phyloP scores from a whole-genome alignment of 192 early-diverging fungal genomes.

The Linnemannia hyalina region DNA sequence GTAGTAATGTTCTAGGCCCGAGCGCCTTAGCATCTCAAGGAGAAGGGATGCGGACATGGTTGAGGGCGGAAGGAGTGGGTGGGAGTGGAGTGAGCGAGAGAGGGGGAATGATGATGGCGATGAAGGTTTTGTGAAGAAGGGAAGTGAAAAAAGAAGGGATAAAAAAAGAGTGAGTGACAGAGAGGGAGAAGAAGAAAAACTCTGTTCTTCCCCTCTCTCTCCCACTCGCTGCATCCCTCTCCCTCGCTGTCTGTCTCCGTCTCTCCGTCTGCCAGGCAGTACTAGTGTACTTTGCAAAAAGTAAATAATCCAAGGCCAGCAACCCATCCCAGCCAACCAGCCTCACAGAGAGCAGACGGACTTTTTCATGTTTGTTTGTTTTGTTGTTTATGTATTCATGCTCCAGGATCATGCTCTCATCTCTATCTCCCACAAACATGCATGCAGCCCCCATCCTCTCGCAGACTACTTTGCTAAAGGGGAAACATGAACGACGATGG shows the following conservation, averaged over 20 bases:
- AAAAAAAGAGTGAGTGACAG: background rate
- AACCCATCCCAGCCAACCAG: background rate
- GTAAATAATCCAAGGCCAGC: background rate
- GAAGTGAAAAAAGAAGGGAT: background rate
- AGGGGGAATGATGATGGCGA: constrained; percentile 2
- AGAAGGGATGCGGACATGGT: constrained; percentile 65
- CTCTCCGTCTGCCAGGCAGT: background rate
- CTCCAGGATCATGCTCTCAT: constrained; percentile 2
- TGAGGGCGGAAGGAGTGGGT: background rate
- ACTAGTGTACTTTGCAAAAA: background rate
- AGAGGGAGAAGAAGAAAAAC: background rate
- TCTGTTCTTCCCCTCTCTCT: background rate
- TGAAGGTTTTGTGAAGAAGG: background rate
- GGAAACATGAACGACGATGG: background rate
- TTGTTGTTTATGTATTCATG: background rate
- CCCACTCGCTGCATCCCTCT: background rate
- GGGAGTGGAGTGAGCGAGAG: background rate
- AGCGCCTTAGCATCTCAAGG: constrained; percentile 73
- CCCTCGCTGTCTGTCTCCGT: background rate
- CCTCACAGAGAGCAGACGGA: background rate
- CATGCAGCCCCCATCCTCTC: background rate
- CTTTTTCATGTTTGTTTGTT: constrained; percentile 8
- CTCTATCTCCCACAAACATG: constrained; percentile 2
- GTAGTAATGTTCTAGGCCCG: constrained; percentile 75
- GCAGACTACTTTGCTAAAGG: background rate